Evolutionary conservation across 352 stramenopile genomes (phyloP), one percentile per base, ranked within the genome.

Genomic region (Pythium dissotocum): DNA sequence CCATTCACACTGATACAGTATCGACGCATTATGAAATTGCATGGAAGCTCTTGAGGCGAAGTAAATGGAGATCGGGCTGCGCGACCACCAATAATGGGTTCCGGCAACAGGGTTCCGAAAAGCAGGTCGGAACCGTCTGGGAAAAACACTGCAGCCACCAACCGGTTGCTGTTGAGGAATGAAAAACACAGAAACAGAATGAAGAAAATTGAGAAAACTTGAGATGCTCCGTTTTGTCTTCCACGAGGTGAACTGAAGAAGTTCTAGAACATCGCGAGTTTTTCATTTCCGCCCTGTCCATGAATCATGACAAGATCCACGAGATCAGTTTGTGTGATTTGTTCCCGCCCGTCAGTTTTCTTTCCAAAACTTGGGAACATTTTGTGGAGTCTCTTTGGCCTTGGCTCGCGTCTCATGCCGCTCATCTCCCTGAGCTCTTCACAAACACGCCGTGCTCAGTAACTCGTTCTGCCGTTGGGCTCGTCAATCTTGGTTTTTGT

Each of bases 401-500:
- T 28, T 51, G 42, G 16, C 42, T 53, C 6, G 38, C 38, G 38
- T 40, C 35, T 10, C 8, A 30, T 32, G 46, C 46, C 7, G 46
- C 46, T 53, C 46, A 53, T 53, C 46, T 13, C 46, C 46, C n/a
- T 16, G 6, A 14, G 36, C 36, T 44, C 36, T 14, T 44, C 36
- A 28, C 46, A 21, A 53, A 53, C 46, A 53, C 46, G 46, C 46
- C 46, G 46, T 53, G 46, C 46, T 53, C 46, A 53, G 46, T n/a
- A n/a, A 53, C 12, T 53, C 21, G 46, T 53, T 53, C 46, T 30
- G 46, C 46, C 18, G 46, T 53, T 53, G 46, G 46, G 46, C n/a
- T 53, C 46, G 4, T 30, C 18, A 10, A 4, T 32, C 46, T 53
- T 32, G n/a, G 46, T 32, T 14, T 53, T 53, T 53, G 46, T 53